Evolutionary conservation across 768 basidiomycete species (phyloP).

Genomic region (Boletellus sp.): DNA sequence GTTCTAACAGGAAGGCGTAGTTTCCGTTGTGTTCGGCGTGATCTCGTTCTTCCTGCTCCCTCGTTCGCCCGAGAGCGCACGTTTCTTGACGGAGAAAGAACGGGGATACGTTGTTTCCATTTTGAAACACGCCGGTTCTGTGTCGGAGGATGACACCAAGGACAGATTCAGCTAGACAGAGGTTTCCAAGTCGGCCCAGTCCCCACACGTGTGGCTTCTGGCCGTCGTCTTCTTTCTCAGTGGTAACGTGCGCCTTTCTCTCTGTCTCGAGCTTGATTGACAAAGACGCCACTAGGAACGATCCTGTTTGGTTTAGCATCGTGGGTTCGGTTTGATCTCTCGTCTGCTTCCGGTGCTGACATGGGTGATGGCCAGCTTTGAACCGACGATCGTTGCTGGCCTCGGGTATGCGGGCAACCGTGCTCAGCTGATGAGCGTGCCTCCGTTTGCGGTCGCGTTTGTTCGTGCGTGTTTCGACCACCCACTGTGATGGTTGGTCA

Average conservation of each 20-base stretch:
- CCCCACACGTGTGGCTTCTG: slow-evolving; percentile 54
- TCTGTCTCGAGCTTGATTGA: not conserved
- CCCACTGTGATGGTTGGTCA: not conserved
- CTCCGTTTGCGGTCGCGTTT: slow-evolving; percentile 49
- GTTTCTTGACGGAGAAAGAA: slow-evolving; percentile 51
- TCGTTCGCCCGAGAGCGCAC: slow-evolving; percentile 38
- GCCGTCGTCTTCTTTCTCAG: slow-evolving; percentile 49
- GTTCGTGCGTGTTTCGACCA: slow-evolving; percentile 32
- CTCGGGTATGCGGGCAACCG: slow-evolving; percentile 54
- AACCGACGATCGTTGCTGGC: slow-evolving; percentile 63
- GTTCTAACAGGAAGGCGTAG: slow-evolving; percentile 47
- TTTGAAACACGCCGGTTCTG: slow-evolving; percentile 25
- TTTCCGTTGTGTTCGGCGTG: slow-evolving; percentile 58
- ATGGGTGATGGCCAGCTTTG: slow-evolving; percentile 48
- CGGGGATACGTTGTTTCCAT: slow-evolving; percentile 41
- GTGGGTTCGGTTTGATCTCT: slow-evolving; percentile 13
- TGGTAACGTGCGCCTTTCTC: slow-evolving; percentile 38
- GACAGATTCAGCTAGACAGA: slow-evolving; percentile 58
- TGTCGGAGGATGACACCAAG: slow-evolving; percentile 38
- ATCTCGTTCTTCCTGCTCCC: slow-evolving; percentile 49
- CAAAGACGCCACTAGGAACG: slow-evolving; percentile 9
- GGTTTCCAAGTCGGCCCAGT: slow-evolving; percentile 43
- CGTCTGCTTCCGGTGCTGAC: slow-evolving; percentile 31
- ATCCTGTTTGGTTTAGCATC: slow-evolving; percentile 17
- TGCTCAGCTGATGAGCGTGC: slow-evolving; percentile 61